These are phyloP conservation scores for Emergomyces orientalis DNA, from an alignment of 2,329 filamentous ascomycete species.

Conservation along the genomic window DNA sequence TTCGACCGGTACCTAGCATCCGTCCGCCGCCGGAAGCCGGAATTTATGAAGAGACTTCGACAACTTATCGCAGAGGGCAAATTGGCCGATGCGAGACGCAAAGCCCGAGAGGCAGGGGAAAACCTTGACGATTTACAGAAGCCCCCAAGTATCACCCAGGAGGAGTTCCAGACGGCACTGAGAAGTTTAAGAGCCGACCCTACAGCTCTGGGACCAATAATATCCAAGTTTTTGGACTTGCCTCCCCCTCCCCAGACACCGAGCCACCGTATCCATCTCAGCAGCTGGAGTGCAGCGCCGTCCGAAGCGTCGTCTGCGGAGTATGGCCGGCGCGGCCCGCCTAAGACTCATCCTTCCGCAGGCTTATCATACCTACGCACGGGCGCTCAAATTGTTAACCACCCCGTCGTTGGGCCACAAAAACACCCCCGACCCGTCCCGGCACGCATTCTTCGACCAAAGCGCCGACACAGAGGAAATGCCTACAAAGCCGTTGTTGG, in stretches of 20 bases:
- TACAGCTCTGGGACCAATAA: slow-evolving; percentile 42
- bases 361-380: slow-evolving; percentile 54
- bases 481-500: slow-evolving; percentile 29
- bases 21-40: slow-evolving; percentile 34
- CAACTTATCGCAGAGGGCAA: slow-evolving; percentile 28
- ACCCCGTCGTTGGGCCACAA: slow-evolving; percentile 53
- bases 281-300: slow-evolving; percentile 29
- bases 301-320: slow-evolving; percentile 31
- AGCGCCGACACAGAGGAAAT: slow-evolving; percentile 28
- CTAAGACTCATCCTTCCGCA: slow-evolving; percentile 56
- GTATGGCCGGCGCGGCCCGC: slow-evolving; percentile 42
- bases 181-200: slow-evolving; percentile 36
- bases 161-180: slow-evolving; percentile 40
- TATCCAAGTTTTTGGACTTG: slow-evolving; percentile 50
- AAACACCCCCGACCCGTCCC: slow-evolving; percentile 42
- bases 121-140: slow-evolving; percentile 22
- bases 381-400: slow-evolving; percentile 47
- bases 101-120: slow-evolving; percentile 34
- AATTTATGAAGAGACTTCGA: slow-evolving; percentile 30
- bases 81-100: slow-evolving; percentile 28
- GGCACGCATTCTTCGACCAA: slow-evolving; percentile 48
- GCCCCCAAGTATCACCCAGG: slow-evolving; percentile 30
- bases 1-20: slow-evolving; percentile 45
- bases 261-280: slow-evolving; percentile 25
- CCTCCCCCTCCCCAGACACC: slow-evolving; percentile 36